Evolutionary conservation across 2,329 filamentous ascomycete genomes (phyloP).

Genomic region (Fusarium hostae): DNA sequence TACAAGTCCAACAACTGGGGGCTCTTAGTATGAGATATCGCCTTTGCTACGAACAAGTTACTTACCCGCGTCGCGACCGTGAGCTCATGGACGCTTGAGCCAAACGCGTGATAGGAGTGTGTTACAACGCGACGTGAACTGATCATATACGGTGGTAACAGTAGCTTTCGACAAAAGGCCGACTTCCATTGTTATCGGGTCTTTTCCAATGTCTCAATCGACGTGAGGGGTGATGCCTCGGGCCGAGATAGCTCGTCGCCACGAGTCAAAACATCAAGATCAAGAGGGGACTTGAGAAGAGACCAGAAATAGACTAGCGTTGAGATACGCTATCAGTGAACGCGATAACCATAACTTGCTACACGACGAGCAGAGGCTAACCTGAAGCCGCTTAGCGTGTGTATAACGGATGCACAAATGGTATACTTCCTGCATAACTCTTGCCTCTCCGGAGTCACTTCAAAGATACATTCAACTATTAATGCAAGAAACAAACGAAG

Average conservation of each 20-base stretch:
- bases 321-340: background rate
- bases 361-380: fast-evolving
- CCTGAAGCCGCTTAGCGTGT: background rate
- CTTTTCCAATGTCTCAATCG: background rate
- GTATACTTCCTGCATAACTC: background rate
- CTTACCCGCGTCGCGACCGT: conserved; percentile 2
- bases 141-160: background rate
- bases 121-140: background rate
- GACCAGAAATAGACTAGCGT: background rate
- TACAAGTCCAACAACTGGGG: conserved; percentile 29
- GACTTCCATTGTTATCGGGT: fast-evolving
- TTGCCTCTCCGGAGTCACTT: background rate
- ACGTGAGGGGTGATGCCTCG: background rate
- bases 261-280: background rate
- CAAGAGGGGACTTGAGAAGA: background rate
- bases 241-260: background rate
- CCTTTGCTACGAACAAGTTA: background rate
- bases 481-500: background rate
- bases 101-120: background rate
- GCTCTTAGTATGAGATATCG: background rate
- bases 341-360: background rate
- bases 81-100: background rate
- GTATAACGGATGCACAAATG: fast-evolving
- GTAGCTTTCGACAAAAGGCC: background rate
- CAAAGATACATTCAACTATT: background rate